Conservation (phyloP, 768 basidiomycete species). For the Calocybe indica region DNA sequence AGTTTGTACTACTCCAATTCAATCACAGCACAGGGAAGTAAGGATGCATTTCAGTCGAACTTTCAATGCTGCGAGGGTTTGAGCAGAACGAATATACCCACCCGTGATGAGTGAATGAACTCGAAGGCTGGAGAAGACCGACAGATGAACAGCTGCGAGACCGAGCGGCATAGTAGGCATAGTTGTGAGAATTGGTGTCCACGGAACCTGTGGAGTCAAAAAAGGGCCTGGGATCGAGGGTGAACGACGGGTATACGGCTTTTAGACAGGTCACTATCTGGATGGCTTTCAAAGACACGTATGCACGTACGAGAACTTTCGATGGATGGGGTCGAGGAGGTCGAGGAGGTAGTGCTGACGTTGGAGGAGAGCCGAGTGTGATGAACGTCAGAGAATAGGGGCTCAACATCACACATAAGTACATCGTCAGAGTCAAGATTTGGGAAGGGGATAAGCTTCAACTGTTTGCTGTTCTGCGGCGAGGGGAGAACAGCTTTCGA, state of each 20-base stretch:
- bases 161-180: constrained; percentile 36
- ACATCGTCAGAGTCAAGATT: constrained; percentile 62
- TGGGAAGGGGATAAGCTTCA: constrained; percentile 74
- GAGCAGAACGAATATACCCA: constrained; percentile 26
- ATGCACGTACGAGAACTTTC: constrained; percentile 41
- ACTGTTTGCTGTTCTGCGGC: constrained; percentile 54
- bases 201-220: constrained; percentile 41
- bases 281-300: background rate
- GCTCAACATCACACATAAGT: constrained; percentile 67
- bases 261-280: background rate
- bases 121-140: constrained; percentile 65
- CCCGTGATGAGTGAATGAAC: constrained; percentile 65
- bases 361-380: constrained; percentile 64
- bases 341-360: constrained; percentile 53
- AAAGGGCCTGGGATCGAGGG: constrained; percentile 52
- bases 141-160: constrained; percentile 35
- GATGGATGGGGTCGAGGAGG: constrained; percentile 40
- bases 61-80: constrained; percentile 4
- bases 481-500: constrained; percentile 15
- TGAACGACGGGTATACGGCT: constrained; percentile 58
- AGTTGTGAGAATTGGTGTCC: constrained; percentile 41
- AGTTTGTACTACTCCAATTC: constrained; percentile 42
- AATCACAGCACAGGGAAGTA: constrained; percentile 2
- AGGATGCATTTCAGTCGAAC: constrained; percentile 3
- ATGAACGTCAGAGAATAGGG: constrained; percentile 42